phyloP scores from a whole-genome alignment of 352 stramenopile species.

The Globisporangium uncinulatum region DNA sequence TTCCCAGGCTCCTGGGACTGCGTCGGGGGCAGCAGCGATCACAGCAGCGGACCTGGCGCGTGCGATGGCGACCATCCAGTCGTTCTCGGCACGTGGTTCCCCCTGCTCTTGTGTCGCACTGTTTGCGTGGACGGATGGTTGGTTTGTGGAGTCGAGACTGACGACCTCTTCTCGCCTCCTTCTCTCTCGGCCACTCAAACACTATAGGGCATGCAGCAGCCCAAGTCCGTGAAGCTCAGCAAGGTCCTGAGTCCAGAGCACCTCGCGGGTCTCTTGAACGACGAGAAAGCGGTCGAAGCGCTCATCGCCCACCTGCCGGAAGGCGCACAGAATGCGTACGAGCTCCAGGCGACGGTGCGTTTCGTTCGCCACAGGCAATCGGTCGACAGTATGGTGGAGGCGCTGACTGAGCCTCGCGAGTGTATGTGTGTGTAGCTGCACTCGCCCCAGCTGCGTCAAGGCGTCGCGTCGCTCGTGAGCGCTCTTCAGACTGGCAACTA shows the following conservation, averaged over 20 bases:
- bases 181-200: neutral
- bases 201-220: conserved; percentile 28
- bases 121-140: no score
- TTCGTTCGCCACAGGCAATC: conserved; percentile 2
- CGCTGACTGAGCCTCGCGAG: neutral
- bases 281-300: conserved; percentile 44
- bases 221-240: conserved; percentile 49
- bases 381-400: neutral
- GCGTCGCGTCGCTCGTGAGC: conserved; percentile 75
- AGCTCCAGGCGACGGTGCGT: conserved; percentile 69
- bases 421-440: conserved; percentile 29
- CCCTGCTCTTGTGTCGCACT: neutral
- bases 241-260: conserved; percentile 64
- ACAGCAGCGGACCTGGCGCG: conserved; percentile 82
- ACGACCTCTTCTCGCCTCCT: no score
- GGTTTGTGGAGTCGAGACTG: no score
- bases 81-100: conserved; percentile 31
- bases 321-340: conserved; percentile 60
- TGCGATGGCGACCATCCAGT: conserved; percentile 79
- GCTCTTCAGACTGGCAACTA: conserved; percentile 89
- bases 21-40: conserved; percentile 24
- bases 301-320: conserved; percentile 77
- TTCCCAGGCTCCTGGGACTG: neutral
- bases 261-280: conserved; percentile 49
- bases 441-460: conserved; percentile 87